Evolutionary conservation across 1,139 yeast genomes (phyloP).

Genomic region (Kodamaea sp.): DNA sequence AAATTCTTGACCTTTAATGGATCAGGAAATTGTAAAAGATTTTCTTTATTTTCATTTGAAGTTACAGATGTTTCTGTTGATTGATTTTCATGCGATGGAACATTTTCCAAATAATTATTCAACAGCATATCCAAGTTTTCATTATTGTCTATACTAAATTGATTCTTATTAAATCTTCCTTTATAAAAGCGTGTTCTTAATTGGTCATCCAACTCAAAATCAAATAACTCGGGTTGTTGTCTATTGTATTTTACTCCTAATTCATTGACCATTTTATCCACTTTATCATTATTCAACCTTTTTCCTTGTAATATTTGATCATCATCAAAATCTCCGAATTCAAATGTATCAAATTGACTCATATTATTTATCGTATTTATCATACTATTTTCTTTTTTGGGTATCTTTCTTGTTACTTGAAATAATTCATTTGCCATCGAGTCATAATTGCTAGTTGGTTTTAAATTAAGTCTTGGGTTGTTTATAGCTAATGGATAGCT

Average conservation of each 20-base stretch:
- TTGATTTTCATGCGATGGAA: background rate
- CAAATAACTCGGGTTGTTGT: slow-evolving; percentile 10
- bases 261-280: slow-evolving; percentile 34
- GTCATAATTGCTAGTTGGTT: slow-evolving; percentile 4
- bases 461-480: slow-evolving; percentile 6
- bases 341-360: background rate
- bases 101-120: slow-evolving; percentile 21
- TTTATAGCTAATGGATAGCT: slow-evolving; percentile 3
- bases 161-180: slow-evolving; percentile 30
- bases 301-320: slow-evolving; percentile 18
- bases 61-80: background rate
- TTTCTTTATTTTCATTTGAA: slow-evolving; percentile 33
- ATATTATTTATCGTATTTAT: background rate
- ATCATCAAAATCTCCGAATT: slow-evolving; percentile 10
- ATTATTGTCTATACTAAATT: slow-evolving; percentile 15
- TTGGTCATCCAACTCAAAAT: slow-evolving; percentile 37
- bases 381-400: slow-evolving; percentile 9
- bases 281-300: slow-evolving; percentile 33
- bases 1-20: slow-evolving; percentile 26
- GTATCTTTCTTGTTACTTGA: slow-evolving; percentile 35
- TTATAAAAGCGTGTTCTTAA: slow-evolving; percentile 43
- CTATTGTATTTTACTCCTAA: slow-evolving; percentile 13
- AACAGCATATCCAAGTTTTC: slow-evolving; percentile 32
- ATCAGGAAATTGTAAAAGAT: slow-evolving; percentile 25
- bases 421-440: slow-evolving; percentile 32